These are phyloP conservation scores for Rhodotorula graminis DNA, from an alignment of 768 basidiomycete species.

Conservation along the genomic window DNA sequence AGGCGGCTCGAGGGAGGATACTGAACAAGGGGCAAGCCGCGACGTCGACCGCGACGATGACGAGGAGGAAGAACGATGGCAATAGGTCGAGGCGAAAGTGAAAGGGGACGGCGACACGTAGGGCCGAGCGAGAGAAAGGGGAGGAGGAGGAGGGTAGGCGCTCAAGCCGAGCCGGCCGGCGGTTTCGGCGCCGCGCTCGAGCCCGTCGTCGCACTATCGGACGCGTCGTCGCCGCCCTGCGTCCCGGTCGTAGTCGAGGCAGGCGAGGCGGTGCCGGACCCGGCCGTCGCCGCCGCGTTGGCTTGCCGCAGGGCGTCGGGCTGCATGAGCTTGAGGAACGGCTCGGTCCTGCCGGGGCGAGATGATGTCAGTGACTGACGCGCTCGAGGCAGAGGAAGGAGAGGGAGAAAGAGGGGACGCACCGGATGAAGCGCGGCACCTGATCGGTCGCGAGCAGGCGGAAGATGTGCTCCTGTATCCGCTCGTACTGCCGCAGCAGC, in stretches of 20 bases:
- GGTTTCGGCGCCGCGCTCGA: not conserved
- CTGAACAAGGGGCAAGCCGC: not conserved
- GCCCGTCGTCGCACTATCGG: not conserved
- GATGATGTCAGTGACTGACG: not conserved
- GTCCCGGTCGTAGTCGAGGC: not conserved
- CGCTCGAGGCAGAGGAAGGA: no score
- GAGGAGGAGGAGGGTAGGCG: not conserved
- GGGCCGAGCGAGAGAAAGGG: not conserved
- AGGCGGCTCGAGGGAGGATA: not conserved
- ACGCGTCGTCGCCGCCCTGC: not conserved
- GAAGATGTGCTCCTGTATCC: slow-evolving; percentile 95
- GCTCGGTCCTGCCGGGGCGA: slow-evolving; percentile 23
- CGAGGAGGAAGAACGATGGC: not conserved
- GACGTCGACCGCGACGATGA: no score
- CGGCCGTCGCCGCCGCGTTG: not conserved
- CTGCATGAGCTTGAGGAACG: slow-evolving; percentile 36
- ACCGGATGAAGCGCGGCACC: slow-evolving; percentile 66
- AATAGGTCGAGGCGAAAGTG: not conserved
- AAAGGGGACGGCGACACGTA: not conserved
- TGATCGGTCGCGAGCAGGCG: slow-evolving; percentile 97
- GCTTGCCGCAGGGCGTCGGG: slow-evolving; percentile 7
- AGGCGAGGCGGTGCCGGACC: not conserved
- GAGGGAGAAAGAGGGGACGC: not conserved
- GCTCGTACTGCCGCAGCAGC: slow-evolving; percentile 87
- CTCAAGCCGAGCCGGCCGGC: not conserved